Percentiles rank a stretch among this genome's conserved stretches.
Evolutionary conservation across 2,329 filamentous ascomycete species (phyloP).

Genomic region (Pestalotiopsis sp.): DNA sequence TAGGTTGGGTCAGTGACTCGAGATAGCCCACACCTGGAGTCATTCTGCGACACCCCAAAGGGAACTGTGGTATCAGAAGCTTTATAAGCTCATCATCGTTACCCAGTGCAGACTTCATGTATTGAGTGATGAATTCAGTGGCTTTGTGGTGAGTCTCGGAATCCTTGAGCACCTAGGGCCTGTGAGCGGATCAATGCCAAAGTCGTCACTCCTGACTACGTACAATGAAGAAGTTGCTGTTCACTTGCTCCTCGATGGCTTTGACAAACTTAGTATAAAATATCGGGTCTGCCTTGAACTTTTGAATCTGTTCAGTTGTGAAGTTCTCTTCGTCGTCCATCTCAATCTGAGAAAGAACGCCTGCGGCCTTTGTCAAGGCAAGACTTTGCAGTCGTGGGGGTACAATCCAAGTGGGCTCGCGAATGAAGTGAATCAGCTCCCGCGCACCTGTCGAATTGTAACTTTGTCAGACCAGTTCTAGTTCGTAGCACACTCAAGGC

Average conservation of each 20-base stretch:
- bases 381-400: slow-evolving; percentile 39
- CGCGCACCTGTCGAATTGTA: slow-evolving; percentile 32
- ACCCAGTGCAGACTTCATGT: slow-evolving; percentile 50
- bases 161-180: slow-evolving; percentile 38
- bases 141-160: slow-evolving; percentile 44
- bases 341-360: slow-evolving; percentile 41
- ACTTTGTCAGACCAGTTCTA: background rate
- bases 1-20: slow-evolving; percentile 45
- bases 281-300: slow-evolving; percentile 46
- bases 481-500: background rate
- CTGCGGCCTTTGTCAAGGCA: slow-evolving; percentile 38
- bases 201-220: background rate
- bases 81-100: slow-evolving; percentile 52
- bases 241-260: slow-evolving; percentile 47
- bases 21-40: slow-evolving; percentile 55
- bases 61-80: slow-evolving; percentile 51
- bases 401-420: slow-evolving; percentile 45
- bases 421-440: slow-evolving; percentile 43
- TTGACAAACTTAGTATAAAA: slow-evolving; percentile 52
- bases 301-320: slow-evolving; percentile 44
- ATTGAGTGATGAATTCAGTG: slow-evolving; percentile 41
- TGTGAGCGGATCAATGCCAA: slow-evolving; percentile 12
- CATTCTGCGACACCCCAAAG: slow-evolving; percentile 50
- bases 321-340: slow-evolving; percentile 47
- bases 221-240: slow-evolving; percentile 19